A percentile compares a stretch with the other conserved stretches of the same genome.
These are phyloP conservation scores for Podospora pseudoanserina DNA, from an alignment of 495 filamentous ascomycete species.

Conservation along the genomic window DNA sequence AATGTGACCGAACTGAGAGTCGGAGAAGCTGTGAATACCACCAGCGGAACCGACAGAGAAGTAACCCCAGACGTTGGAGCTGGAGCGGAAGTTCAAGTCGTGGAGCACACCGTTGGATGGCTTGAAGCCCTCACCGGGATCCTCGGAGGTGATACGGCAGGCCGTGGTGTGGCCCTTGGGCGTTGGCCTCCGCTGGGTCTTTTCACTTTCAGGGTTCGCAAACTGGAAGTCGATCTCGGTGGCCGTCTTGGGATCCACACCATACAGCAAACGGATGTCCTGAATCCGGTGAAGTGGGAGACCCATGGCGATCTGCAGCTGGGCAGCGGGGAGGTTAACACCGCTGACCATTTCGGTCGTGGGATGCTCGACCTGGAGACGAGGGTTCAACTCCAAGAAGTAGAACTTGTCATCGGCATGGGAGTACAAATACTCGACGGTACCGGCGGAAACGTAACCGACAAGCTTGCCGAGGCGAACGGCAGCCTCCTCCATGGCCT, in stretches of 20 bases:
- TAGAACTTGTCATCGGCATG: conserved; percentile 99
- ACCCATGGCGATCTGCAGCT: conserved; percentile 99
- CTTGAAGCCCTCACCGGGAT: conserved; percentile 99
- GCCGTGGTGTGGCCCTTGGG: conserved; percentile 97
- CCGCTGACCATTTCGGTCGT: conserved; percentile 99
- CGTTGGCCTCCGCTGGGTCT: conserved; percentile 81
- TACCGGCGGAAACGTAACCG: conserved; percentile 97
- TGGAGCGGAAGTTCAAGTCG: conserved; percentile 97
- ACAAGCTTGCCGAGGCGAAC: conserved; percentile 91
- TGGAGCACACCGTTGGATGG: conserved; percentile 98
- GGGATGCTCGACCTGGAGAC: conserved; percentile 57
- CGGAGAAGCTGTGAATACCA: conserved; percentile 98
- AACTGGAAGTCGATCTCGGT: conserved; percentile 96
- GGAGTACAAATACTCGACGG: conserved; percentile 98
- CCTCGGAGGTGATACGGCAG: conserved; percentile 98
- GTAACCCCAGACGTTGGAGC: conserved; percentile 99
- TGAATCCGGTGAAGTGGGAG: conserved; percentile 91
- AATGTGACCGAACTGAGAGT: conserved; percentile 98
- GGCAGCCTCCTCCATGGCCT: conserved; percentile 93
- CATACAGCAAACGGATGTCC: conserved; percentile 94
- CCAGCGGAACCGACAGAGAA: conserved; percentile 96
- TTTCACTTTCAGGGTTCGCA: conserved; percentile 75
- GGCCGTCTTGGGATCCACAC: conserved; percentile 82
- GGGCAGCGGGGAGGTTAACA: conserved; percentile 93
- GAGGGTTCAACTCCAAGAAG: conserved; percentile 48